Evolutionary conservation across 2,329 filamentous ascomycete genomes (phyloP).

Genomic region (Talaromyces sp.): DNA sequence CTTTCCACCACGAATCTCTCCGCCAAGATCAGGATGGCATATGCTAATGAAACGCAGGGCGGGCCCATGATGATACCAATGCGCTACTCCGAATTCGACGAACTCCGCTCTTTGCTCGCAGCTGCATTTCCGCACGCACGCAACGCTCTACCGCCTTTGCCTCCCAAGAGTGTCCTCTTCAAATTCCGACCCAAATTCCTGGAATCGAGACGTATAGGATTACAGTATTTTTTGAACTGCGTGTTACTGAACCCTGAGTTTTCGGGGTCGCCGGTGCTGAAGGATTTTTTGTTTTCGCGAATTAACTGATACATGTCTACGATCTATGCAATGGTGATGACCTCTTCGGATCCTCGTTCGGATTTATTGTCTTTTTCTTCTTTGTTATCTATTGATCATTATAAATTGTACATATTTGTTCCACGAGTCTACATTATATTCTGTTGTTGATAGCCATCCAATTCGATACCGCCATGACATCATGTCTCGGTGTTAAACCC

Average conservation of each 20-base stretch:
- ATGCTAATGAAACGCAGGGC: slow-evolving; percentile 40
- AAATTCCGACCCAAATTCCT: slow-evolving; percentile 78
- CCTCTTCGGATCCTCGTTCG: not conserved
- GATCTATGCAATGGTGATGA: not conserved
- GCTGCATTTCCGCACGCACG: slow-evolving; percentile 79
- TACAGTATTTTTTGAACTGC: slow-evolving; percentile 93
- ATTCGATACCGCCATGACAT: not conserved
- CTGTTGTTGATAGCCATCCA: not conserved
- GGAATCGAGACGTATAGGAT: slow-evolving; percentile 73
- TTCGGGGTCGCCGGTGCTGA: slow-evolving; percentile 58
- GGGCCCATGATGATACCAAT: slow-evolving; percentile 58
- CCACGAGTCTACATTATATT: not conserved
- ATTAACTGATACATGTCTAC: slow-evolving; percentile 3
- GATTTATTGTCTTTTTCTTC: not conserved
- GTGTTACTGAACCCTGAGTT: slow-evolving; percentile 91
- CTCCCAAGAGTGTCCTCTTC: slow-evolving; percentile 84
- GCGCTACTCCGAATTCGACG: slow-evolving; percentile 89
- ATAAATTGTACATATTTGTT: not conserved
- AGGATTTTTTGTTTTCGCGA: slow-evolving; percentile 18
- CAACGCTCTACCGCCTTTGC: slow-evolving; percentile 81
- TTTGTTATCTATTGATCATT: not conserved
- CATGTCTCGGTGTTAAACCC: not conserved
- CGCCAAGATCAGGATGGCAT: no score
- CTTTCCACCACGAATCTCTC: not conserved
- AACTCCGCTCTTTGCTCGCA: slow-evolving; percentile 68